Conservation (phyloP, 352 stramenopile species). For the Phytophthora lateralis region DNA sequence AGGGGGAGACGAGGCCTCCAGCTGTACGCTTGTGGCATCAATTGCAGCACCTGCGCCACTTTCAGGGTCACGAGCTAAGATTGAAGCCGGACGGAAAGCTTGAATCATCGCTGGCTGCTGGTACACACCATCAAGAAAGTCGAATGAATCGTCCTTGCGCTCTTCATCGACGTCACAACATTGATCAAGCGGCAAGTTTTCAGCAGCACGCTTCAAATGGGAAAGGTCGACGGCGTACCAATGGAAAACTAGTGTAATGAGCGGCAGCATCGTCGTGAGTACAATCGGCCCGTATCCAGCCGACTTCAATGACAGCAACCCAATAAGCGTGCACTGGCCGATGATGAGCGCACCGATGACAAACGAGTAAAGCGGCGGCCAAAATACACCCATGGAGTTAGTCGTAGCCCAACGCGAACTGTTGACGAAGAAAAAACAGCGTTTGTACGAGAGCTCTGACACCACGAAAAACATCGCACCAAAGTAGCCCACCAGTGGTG, state of each 20-base stretch:
- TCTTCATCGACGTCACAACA: constrained; percentile 69
- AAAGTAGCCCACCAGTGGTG: constrained; percentile 70
- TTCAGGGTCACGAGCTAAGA: constrained; percentile 27
- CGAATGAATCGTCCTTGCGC: constrained; percentile 54
- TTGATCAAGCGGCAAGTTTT: constrained; percentile 65
- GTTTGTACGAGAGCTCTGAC: constrained; percentile 72
- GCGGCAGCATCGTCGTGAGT: constrained; percentile 47
- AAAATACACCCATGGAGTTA: constrained; percentile 70
- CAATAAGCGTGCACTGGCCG: constrained; percentile 66
- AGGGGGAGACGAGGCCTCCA: constrained; percentile 7
- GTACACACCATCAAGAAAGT: constrained; percentile 73
- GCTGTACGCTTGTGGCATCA: constrained; percentile 27
- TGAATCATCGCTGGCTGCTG: constrained; percentile 71
- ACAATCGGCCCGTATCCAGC: constrained; percentile 51
- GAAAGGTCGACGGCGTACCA: constrained; percentile 66
- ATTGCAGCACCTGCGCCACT: constrained; percentile 22
- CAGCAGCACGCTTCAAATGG: constrained; percentile 47
- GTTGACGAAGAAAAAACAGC: constrained; percentile 75
- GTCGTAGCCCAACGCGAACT: constrained; percentile 57
- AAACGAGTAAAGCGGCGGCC: constrained; percentile 72
- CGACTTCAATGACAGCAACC: constrained; percentile 69
- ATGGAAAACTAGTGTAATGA: constrained; percentile 66
- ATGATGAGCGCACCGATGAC: constrained; percentile 67
- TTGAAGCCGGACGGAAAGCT: constrained; percentile 35
- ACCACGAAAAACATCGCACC: constrained; percentile 69